A percentile compares a stretch with the other conserved stretches of the same genome.
Evolutionary conservation across 108 stramenopile species (phyloP).

Genomic region (Aurantiochytrium sp.): DNA sequence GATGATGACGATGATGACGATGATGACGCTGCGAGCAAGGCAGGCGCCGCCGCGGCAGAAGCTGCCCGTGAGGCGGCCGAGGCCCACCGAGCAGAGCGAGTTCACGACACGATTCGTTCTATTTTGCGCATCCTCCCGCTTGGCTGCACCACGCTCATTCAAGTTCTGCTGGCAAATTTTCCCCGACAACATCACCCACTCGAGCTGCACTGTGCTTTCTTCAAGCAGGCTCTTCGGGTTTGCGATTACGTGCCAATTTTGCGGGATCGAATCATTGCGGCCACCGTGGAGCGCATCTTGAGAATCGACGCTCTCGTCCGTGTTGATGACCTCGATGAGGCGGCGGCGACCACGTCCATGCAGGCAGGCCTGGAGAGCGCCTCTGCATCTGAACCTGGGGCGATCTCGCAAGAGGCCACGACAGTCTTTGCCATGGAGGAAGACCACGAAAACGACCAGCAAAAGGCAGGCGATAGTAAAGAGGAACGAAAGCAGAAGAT

Average conservation of each 20-base stretch:
- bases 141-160: neutral
- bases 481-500: neutral
- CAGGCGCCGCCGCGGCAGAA: neutral
- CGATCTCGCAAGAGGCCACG: neutral
- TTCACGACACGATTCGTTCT: neutral
- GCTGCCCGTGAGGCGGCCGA: neutral
- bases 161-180: neutral
- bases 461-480: neutral
- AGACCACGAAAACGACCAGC: neutral
- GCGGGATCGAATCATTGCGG: neutral
- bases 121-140: neutral
- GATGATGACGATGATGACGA: neutral
- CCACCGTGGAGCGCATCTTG: neutral
- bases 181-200: neutral
- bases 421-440: neutral
- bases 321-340: neutral
- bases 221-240: neutral
- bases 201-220: neutral
- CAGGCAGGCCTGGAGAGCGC: neutral
- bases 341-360: neutral
- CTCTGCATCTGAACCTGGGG: neutral
- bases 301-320: neutral
- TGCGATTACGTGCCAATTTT: neutral
- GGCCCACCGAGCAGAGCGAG: neutral
- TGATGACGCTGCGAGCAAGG: neutral